Evolutionary conservation across 345 rosid species (phyloP).

Genomic region (Camelina sativa): DNA sequence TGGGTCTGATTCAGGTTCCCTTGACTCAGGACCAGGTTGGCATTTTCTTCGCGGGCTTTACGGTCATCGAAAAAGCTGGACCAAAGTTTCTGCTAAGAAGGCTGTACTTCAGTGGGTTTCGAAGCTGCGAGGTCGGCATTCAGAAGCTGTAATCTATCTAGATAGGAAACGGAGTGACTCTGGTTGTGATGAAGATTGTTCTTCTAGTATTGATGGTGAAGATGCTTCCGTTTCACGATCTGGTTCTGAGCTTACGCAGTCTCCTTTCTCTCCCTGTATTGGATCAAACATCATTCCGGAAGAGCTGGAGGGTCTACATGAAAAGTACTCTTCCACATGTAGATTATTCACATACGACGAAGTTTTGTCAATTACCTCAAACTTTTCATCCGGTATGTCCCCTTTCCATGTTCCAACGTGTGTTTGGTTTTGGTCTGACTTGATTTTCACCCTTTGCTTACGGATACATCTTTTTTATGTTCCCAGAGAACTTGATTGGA

Average conservation of each 20-base stretch:
- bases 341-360: conserved; percentile 82
- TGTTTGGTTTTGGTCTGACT: conserved; percentile 16
- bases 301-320: conserved; percentile 71
- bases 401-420: conserved; percentile 8
- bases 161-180: conserved; percentile 58
- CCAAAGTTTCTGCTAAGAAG: conserved; percentile 57
- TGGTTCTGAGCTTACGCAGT: conserved; percentile 46
- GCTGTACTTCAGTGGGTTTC: conserved; percentile 54
- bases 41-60: conserved; percentile 55
- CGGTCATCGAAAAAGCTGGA: conserved; percentile 41
- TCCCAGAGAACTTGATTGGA: conserved; percentile 86
- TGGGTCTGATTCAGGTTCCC: conserved; percentile 41
- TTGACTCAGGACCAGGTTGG: conserved; percentile 62
- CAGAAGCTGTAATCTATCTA: conserved; percentile 66
- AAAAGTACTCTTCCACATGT: conserved; percentile 75
- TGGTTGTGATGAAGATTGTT: conserved; percentile 44
- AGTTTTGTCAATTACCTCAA: conserved; percentile 68
- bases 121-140: conserved; percentile 56
- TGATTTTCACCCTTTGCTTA: conserved; percentile 19
- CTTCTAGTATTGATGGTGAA: conserved; percentile 58
- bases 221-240: conserved; percentile 56
- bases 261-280: conserved; percentile 52
- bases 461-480: conserved; percentile 20
- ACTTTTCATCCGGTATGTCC: conserved; percentile 70
- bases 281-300: conserved; percentile 50